phyloP scores from a whole-genome alignment of 169 alveolate species.

The Cryptosporidium andersoni region DNA sequence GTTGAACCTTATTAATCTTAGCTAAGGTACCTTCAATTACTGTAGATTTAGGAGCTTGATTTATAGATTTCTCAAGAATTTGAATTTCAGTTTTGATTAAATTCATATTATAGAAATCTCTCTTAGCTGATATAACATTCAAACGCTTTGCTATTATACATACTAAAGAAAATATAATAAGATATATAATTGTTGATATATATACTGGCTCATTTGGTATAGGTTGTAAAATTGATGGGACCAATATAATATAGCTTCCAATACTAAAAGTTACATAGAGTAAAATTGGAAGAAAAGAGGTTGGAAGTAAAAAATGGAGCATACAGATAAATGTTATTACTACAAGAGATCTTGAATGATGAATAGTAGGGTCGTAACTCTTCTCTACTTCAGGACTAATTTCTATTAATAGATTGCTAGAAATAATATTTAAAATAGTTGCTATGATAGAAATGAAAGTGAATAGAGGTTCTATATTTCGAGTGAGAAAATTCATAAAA shows the following conservation, averaged over 20 bases:
- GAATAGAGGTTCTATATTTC: slow-evolving; percentile 40
- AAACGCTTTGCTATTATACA: slow-evolving; percentile 61
- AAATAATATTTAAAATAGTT: slow-evolving; percentile 56
- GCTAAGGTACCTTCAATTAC: slow-evolving; percentile 66
- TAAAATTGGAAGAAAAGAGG: slow-evolving; percentile 40
- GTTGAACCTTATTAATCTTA: slow-evolving; percentile 55
- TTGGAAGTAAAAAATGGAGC: slow-evolving; percentile 53
- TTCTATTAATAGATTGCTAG: slow-evolving; percentile 60
- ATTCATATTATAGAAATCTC: slow-evolving; percentile 58
- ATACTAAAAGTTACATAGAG: slow-evolving; percentile 44
- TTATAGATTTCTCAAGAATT: slow-evolving; percentile 55
- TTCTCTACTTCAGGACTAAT: slow-evolving; percentile 3
- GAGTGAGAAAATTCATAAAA: slow-evolving; percentile 40
- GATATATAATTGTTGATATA: slow-evolving; percentile 44
- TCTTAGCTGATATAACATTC: slow-evolving; percentile 52
- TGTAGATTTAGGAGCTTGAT: slow-evolving; percentile 68
- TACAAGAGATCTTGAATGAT: slow-evolving; percentile 50
- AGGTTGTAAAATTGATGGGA: slow-evolving; percentile 60
- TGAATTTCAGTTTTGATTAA: slow-evolving; percentile 58
- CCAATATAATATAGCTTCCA: slow-evolving; percentile 57
- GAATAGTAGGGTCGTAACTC: slow-evolving; percentile 38
- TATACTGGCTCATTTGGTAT: slow-evolving; percentile 65
- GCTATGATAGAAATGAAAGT: slow-evolving; percentile 36
- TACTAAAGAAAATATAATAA: slow-evolving; percentile 45
- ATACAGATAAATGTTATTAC: slow-evolving; percentile 48